Conservation (phyloP, 2,329 filamentous ascomycete species). For the Colletotrichum melonis region DNA sequence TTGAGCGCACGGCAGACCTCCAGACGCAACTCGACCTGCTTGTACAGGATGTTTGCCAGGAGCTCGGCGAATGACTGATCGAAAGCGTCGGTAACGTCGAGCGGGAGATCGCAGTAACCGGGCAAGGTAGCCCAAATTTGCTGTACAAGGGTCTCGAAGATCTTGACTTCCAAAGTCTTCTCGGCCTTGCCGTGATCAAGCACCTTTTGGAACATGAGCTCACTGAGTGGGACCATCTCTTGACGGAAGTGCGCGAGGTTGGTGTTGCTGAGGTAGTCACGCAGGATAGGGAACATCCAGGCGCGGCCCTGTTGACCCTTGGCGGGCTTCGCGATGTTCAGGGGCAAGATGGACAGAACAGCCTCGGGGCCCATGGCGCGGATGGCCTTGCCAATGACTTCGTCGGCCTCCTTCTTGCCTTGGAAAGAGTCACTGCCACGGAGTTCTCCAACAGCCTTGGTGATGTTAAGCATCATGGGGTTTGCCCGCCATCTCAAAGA, state of each 20-base stretch:
- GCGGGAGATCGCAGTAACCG: slow-evolving; percentile 92
- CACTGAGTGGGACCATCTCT: slow-evolving; percentile 90
- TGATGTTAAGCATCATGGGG: slow-evolving; percentile 80
- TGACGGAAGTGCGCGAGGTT: slow-evolving; percentile 84
- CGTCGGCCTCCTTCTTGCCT: slow-evolving; percentile 94
- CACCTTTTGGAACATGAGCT: slow-evolving; percentile 89
- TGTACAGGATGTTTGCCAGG: slow-evolving; percentile 90
- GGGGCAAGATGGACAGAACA: slow-evolving; percentile 83
- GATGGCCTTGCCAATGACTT: slow-evolving; percentile 88
- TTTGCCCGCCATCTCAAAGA: slow-evolving; percentile 85
- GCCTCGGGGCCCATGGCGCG: slow-evolving; percentile 90
- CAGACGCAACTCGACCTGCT: slow-evolving; percentile 86
- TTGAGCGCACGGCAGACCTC: slow-evolving; percentile 90
- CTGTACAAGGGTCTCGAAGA: slow-evolving; percentile 95
- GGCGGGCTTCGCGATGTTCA: slow-evolving; percentile 84
- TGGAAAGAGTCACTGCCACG: slow-evolving; percentile 89
- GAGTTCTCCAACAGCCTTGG: slow-evolving; percentile 86
- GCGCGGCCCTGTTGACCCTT: slow-evolving; percentile 86
- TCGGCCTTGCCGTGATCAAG: slow-evolving; percentile 83
- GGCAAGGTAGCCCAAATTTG: slow-evolving; percentile 96
- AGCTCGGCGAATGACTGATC: slow-evolving; percentile 92
- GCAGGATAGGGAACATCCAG: slow-evolving; percentile 92
- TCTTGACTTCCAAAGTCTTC: slow-evolving; percentile 97
- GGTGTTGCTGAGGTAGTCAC: slow-evolving; percentile 91
- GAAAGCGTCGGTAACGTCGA: slow-evolving; percentile 82